Evolutionary conservation across 805 yeast genomes (phyloP).

Genomic region (Wickerhamiella domercqiae): DNA sequence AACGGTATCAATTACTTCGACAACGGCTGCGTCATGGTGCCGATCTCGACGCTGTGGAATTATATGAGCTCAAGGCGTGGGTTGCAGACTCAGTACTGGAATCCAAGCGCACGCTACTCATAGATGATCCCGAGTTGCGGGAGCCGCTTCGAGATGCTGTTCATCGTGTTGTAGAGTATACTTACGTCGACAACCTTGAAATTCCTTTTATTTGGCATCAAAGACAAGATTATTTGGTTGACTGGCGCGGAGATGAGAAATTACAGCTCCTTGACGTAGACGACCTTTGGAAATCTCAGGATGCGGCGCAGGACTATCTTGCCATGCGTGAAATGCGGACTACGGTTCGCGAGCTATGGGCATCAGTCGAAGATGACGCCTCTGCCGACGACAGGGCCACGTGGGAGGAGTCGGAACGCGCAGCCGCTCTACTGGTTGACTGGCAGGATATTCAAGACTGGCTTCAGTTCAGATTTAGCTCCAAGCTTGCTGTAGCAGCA

Average conservation of each 20-base stretch:
- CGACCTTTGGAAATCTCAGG: conserved; percentile 84
- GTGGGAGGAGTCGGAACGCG: conserved; percentile 38
- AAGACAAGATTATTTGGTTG: conserved; percentile 73
- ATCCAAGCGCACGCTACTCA: conserved; percentile 37
- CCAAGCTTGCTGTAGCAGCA: conserved; percentile 25
- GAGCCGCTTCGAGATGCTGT: conserved; percentile 48
- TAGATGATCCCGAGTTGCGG: conserved; percentile 23
- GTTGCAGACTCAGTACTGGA: conserved; percentile 45
- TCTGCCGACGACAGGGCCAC: conserved; percentile 13
- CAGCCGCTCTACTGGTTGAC: conserved; percentile 54
- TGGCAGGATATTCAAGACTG: conserved; percentile 80
- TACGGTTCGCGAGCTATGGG: conserved; percentile 45
- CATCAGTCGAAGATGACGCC: conserved; percentile 24
- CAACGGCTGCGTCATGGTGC: conserved; percentile 51
- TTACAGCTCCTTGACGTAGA: conserved; percentile 39
- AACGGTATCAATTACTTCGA: conserved; percentile 72
- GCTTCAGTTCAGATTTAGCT: conserved; percentile 56
- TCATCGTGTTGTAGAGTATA: conserved; percentile 50
- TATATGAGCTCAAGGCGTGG: conserved; percentile 65
- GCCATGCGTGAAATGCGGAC: conserved; percentile 62
- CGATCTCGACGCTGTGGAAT: conserved; percentile 47
- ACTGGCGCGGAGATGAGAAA: conserved; percentile 30
- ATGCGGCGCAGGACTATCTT: conserved; percentile 77
- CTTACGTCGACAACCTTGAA: conserved; percentile 66
- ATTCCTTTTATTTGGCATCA: conserved; percentile 94